These are phyloP conservation scores for Aspergillus glaucus DNA, from an alignment of 2,329 filamentous ascomycete species.

Conservation along the genomic window DNA sequence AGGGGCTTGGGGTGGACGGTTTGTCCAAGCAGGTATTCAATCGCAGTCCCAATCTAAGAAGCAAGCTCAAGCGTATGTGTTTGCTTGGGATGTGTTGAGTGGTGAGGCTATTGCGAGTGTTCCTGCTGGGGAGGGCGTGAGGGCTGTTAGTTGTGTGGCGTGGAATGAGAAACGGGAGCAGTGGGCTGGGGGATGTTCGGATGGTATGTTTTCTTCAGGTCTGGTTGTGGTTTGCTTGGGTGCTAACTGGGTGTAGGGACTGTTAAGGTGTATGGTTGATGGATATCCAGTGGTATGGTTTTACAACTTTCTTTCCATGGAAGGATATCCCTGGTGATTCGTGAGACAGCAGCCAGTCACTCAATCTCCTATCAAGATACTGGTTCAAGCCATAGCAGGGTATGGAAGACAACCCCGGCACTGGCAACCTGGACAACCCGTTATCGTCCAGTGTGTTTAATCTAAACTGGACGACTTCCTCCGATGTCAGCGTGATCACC, in stretches of 20 bases:
- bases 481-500: too few species aligned
- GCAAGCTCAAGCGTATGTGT: constrained; percentile 25
- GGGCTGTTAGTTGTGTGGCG: constrained; percentile 40
- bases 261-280: constrained; percentile 2
- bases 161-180: constrained; percentile 37
- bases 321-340: too few species aligned
- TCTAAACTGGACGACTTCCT: too few species aligned
- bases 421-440: too few species aligned
- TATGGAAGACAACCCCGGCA: too few species aligned
- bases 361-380: too few species aligned
- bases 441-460: too few species aligned
- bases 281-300: background rate
- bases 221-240: background rate
- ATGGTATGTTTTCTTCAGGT: constrained; percentile 26
- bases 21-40: background rate
- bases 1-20: background rate
- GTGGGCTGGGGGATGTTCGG: constrained; percentile 38
- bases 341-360: background rate
- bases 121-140: constrained; percentile 32
- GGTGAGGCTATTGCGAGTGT: constrained; percentile 63
- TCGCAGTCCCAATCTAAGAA: too few species aligned
- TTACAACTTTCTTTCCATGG: too few species aligned
- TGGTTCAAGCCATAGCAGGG: too few species aligned
- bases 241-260: background rate
- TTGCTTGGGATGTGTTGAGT: constrained; percentile 75